Evolutionary conservation across 2,329 filamentous ascomycete species (phyloP).

Genomic region (Pseudonectria foliicola): DNA sequence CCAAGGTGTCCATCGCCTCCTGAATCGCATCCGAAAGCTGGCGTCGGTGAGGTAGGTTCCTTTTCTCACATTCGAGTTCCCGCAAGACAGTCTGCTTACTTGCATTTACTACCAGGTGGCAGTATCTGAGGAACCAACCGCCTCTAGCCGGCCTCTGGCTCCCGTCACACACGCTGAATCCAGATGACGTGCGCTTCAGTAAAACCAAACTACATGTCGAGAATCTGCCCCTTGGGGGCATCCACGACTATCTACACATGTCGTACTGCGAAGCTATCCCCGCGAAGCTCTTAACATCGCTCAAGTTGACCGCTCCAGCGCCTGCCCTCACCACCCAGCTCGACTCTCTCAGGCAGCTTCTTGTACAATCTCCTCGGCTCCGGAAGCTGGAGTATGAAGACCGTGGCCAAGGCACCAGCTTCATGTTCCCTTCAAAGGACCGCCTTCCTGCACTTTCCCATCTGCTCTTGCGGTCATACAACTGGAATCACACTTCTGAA

Average conservation of each 20-base stretch:
- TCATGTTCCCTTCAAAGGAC: conserved; percentile 32
- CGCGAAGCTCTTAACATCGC: conserved; percentile 30
- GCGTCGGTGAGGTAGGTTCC: conserved; percentile 32
- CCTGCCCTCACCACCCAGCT: conserved; percentile 35
- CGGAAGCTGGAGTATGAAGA: conserved; percentile 37
- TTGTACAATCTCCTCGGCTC: conserved; percentile 29
- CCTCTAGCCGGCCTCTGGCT: conserved; percentile 24
- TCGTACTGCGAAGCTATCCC: conserved; percentile 33
- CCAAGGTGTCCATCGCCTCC: conserved; percentile 26
- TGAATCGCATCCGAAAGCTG: conserved; percentile 30
- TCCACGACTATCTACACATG: conserved; percentile 26
- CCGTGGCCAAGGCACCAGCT: conserved; percentile 37
- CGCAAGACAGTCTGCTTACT: no score
- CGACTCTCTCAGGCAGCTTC: conserved; percentile 35
- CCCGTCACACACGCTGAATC: conserved; percentile 32
- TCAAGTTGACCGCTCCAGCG: conserved; percentile 32
- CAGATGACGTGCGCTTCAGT: conserved; percentile 21
- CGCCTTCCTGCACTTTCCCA: conserved; percentile 36
- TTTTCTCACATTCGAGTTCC: background rate
- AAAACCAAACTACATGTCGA: conserved; percentile 32
- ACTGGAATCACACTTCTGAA: conserved; percentile 37
- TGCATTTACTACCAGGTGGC: no score
- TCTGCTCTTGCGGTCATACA: conserved; percentile 38
- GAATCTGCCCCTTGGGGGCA: conserved; percentile 32
- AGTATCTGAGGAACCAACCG: conserved; percentile 26